Conservation (phyloP, 208 protist species). For the Acanthamoeba royreba region DNA sequence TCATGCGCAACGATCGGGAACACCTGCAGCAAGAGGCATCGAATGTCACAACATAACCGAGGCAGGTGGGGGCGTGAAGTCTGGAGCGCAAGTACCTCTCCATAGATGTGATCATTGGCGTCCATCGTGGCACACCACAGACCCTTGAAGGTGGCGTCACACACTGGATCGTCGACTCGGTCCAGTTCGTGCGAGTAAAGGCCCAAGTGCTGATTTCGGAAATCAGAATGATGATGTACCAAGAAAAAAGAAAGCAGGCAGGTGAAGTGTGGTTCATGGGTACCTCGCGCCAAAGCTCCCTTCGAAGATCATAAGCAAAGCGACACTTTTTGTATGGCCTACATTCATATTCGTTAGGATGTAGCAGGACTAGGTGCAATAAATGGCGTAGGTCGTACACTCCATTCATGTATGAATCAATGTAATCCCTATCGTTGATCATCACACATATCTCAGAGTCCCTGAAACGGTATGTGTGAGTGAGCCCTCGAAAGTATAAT, state of each 20-base stretch:
- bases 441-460: constrained; percentile 63
- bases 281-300: constrained; percentile 54
- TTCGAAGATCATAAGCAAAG: constrained; percentile 46
- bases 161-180: neutral
- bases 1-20: constrained; percentile 22
- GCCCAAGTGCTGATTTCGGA: neutral
- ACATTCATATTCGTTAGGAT: too few relatives aligned
- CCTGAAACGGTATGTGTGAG: neutral
- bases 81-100: neutral
- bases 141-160: neutral
- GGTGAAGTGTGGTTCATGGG: too few relatives aligned
- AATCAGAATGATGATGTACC: too few relatives aligned
- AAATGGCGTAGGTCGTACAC: neutral
- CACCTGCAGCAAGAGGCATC: neutral
- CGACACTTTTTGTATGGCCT: constrained; percentile 17
- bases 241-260: too few relatives aligned
- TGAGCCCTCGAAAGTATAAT: neutral
- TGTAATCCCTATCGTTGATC: constrained; percentile 45
- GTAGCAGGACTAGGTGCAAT: neutral
- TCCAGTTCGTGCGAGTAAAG: neutral
- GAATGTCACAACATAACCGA: neutral
- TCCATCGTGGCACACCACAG: neutral
- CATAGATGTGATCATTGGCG: neutral
- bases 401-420: constrained; percentile 53
- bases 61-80: too few relatives aligned